Percentiles rank a stretch among this genome's conserved stretches.
Conservation (phyloP, 768 basidiomycete genomes). For the Boletus subparvulus region DNA sequence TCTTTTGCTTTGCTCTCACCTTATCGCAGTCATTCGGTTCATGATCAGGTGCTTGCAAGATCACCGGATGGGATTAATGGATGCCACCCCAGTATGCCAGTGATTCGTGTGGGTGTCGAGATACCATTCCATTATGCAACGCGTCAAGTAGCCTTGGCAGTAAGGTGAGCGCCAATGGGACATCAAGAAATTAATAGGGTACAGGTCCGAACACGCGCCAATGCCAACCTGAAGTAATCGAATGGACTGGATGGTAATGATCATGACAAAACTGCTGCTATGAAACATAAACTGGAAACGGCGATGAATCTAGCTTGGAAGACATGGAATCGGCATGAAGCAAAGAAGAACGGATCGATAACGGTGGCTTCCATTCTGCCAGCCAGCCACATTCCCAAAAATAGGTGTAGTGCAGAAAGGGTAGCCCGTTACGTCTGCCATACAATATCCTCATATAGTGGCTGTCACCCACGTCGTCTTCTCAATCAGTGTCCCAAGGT, state of each 20-base stretch:
- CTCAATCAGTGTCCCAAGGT: background rate
- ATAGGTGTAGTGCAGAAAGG: too few species aligned
- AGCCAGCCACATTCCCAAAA: background rate
- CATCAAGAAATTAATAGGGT: background rate
- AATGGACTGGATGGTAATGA: background rate
- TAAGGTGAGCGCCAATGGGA: background rate
- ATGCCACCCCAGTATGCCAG: background rate
- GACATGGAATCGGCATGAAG: background rate
- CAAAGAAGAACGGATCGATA: background rate
- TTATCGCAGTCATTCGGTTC: background rate
- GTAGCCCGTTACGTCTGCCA: background rate
- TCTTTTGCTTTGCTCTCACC: background rate
- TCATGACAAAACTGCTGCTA: constrained; percentile 2
- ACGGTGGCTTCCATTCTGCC: background rate
- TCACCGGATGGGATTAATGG: background rate
- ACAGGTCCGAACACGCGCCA: background rate
- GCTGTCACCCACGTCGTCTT: too few species aligned
- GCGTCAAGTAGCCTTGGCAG: background rate
- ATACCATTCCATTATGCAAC: background rate
- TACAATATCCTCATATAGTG: too few species aligned
- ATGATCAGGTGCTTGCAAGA: background rate
- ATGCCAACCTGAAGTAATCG: background rate
- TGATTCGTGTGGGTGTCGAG: background rate
- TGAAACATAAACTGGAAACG: background rate
- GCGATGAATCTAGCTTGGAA: background rate